Evolutionary conservation across 805 yeast species (phyloP).

Genomic region (Candida qinlingensis): DNA sequence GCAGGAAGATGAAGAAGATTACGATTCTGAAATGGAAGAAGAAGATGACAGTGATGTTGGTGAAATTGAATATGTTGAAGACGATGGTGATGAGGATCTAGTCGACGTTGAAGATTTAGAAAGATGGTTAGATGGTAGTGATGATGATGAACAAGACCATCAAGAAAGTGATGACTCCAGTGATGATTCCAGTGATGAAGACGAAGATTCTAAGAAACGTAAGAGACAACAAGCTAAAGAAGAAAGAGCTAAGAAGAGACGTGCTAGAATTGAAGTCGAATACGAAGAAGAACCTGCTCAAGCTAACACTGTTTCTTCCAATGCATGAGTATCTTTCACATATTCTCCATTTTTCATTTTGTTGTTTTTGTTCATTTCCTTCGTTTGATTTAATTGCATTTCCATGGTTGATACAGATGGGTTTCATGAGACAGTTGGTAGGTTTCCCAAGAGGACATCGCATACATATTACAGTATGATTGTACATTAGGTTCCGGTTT

Average conservation of each 20-base stretch:
- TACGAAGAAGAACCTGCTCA: constrained; percentile 65
- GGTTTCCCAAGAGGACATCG: neutral
- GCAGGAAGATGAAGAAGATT: constrained; percentile 44
- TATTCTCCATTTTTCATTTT: neutral
- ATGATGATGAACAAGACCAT: constrained; percentile 32
- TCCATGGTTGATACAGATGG: neutral
- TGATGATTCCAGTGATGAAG: constrained; percentile 35
- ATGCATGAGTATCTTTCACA: constrained; percentile 1
- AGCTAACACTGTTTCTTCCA: constrained; percentile 14
- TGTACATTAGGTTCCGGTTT: constrained; percentile 2
- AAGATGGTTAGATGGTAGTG: constrained; percentile 68
- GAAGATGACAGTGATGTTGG: constrained; percentile 56
- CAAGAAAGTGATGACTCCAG: constrained; percentile 31
- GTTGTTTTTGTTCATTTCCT: neutral
- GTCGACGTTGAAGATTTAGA: constrained; percentile 93
- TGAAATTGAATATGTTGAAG: constrained; percentile 85
- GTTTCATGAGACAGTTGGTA: neutral
- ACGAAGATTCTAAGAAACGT: constrained; percentile 30
- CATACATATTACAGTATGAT: neutral
- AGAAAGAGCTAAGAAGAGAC: constrained; percentile 43
- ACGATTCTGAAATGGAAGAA: constrained; percentile 44
- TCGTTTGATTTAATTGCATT: constrained; percentile 3
- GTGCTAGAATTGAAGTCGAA: constrained; percentile 76
- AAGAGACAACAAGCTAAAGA: constrained; percentile 32
- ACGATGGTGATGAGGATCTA: constrained; percentile 84